Conservation (phyloP, 2,329 filamentous ascomycete genomes). For the Ilyonectria sp. region DNA sequence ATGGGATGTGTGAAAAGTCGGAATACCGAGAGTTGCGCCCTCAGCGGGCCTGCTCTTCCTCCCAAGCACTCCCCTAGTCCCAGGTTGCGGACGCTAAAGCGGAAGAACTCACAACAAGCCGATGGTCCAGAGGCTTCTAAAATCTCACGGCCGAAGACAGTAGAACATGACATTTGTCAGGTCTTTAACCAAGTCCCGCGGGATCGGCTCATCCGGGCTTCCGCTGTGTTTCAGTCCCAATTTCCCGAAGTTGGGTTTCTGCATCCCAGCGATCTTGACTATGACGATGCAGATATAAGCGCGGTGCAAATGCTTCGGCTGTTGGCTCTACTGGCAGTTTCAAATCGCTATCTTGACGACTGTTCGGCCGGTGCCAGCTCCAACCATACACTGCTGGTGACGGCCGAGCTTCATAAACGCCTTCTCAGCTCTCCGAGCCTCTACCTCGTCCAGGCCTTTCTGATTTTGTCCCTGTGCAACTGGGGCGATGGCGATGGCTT, state of each 20-base stretch:
- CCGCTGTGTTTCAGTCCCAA: conserved; percentile 38
- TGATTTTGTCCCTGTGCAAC: conserved; percentile 42
- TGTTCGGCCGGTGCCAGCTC: neutral
- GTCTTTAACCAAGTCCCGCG: conserved; percentile 26
- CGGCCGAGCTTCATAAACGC: conserved; percentile 34
- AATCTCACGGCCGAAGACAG: neutral
- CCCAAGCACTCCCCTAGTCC: conserved; percentile 10
- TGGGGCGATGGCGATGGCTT: conserved; percentile 48
- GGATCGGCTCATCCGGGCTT: conserved; percentile 25
- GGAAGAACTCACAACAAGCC: conserved; percentile 19
- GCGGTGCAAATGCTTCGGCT: conserved; percentile 35
- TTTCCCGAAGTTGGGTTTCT: conserved; percentile 46
- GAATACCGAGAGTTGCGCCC: conserved; percentile 27
- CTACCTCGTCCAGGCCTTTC: conserved; percentile 39
- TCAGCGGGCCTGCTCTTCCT: conserved; percentile 35
- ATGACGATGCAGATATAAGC: conserved; percentile 23
- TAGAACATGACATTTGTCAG: conserved; percentile 22
- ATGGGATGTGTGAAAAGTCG: conserved; percentile 42
- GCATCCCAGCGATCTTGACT: conserved; percentile 44
- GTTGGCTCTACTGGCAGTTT: conserved; percentile 34
- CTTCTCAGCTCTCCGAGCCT: conserved; percentile 34
- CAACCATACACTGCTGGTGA: conserved; percentile 14
- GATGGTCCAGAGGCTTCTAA: neutral
- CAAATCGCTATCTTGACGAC: conserved; percentile 30
- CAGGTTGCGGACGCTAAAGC: conserved; percentile 26